phyloP scores from a whole-genome alignment of 2,329 filamentous ascomycete genomes.

The Venturia asperata region DNA sequence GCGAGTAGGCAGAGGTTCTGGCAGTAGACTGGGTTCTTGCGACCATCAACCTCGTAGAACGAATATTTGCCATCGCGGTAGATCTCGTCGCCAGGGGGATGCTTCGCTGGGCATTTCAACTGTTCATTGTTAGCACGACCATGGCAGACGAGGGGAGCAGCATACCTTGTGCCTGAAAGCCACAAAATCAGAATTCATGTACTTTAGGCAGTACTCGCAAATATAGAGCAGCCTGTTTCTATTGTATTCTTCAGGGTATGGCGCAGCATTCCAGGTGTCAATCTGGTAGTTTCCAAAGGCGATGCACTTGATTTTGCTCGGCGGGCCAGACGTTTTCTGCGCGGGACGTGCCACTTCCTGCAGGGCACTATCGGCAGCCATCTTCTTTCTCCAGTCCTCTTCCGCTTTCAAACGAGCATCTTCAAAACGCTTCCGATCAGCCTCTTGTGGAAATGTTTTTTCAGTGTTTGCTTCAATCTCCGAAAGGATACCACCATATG shows the following conservation, averaged over 20 bases:
- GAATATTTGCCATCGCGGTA: constrained; percentile 87
- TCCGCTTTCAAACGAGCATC: constrained; percentile 85
- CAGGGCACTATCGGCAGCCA: constrained; percentile 56
- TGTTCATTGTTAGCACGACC: constrained; percentile 26
- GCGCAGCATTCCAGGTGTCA: constrained; percentile 97
- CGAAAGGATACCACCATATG: constrained; percentile 86
- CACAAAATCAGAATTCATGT: constrained; percentile 98
- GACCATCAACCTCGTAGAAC: constrained; percentile 95
- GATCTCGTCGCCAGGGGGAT: constrained; percentile 95
- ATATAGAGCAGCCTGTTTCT: constrained; percentile 96
- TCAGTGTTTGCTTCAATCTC: constrained; percentile 87
- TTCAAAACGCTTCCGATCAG: constrained; percentile 81
- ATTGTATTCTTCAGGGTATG: constrained; percentile 97
- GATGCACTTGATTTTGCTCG: constrained; percentile 97
- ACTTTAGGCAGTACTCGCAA: constrained; percentile 98
- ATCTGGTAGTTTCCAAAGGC: constrained; percentile 97
- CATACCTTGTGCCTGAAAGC: constrained; percentile 83
- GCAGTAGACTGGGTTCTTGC: constrained; percentile 97
- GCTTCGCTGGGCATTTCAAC: constrained; percentile 86
- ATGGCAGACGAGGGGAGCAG: neutral
- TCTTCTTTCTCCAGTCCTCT: constrained; percentile 75
- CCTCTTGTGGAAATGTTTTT: constrained; percentile 71
- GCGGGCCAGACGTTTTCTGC: constrained; percentile 73
- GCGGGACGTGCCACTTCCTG: constrained; percentile 57
- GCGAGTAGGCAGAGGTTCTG: constrained; percentile 94